phyloP scores from a whole-genome alignment of 1,284 basidiomycete genomes.

The Rhodotorula sp. region DNA sequence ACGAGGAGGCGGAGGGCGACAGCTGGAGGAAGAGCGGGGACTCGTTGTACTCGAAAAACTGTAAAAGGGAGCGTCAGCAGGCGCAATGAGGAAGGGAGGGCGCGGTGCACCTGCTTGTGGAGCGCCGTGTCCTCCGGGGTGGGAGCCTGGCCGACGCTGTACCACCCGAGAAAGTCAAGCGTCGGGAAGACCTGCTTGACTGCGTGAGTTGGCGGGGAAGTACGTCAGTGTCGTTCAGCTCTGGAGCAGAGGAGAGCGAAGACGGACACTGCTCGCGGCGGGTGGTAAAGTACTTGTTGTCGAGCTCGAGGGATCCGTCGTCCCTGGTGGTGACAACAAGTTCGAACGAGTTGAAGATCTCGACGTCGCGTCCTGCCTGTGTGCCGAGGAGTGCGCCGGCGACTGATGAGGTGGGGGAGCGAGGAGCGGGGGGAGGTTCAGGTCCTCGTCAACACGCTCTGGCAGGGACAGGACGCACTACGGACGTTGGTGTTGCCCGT shows the following conservation, averaged over 20 bases:
- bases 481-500: slow-evolving; percentile 7
- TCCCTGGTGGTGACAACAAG: slow-evolving; percentile 60
- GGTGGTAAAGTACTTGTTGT: slow-evolving; percentile 77
- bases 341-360: slow-evolving; percentile 96
- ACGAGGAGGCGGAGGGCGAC: slow-evolving; percentile 51
- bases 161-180: slow-evolving; percentile 96
- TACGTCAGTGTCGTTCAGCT: neutral
- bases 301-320: slow-evolving; percentile 57
- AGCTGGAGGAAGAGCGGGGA: slow-evolving; percentile 58
- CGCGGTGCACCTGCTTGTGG: slow-evolving; percentile 72
- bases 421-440: neutral
- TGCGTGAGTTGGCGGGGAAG: slow-evolving; percentile 49
- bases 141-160: slow-evolving; percentile 75
- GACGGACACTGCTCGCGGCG: slow-evolving; percentile 84
- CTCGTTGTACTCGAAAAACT: slow-evolving; percentile 57
- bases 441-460: too few species aligned
- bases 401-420: slow-evolving; percentile 58
- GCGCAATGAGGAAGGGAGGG: neutral
- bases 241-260: neutral
- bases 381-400: slow-evolving; percentile 92
- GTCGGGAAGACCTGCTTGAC: slow-evolving; percentile 98
- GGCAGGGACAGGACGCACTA: slow-evolving; percentile 12
- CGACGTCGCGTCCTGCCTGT: slow-evolving; percentile 87
- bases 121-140: slow-evolving; percentile 72
- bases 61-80: slow-evolving; percentile 53